These are phyloP conservation scores for Ambrosiella xylebori DNA, from an alignment of 2,329 filamentous ascomycete species.

Conservation along the genomic window DNA sequence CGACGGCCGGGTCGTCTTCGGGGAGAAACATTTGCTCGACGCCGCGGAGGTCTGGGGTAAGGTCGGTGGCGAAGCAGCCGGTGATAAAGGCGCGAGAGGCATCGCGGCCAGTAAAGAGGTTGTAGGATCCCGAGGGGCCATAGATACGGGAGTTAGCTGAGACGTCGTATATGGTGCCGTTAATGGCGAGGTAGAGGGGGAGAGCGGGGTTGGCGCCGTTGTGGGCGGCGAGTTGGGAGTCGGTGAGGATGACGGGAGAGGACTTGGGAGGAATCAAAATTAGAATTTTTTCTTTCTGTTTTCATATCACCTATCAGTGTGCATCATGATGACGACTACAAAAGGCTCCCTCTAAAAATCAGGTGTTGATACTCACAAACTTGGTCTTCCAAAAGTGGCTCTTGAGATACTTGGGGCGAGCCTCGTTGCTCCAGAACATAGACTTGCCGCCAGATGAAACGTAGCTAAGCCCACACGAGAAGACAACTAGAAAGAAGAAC, in stretches of 20 bases:
- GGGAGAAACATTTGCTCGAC: conserved; percentile 73
- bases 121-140: conserved; percentile 72
- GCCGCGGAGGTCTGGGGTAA: conserved; percentile 68
- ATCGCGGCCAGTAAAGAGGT: conserved; percentile 72
- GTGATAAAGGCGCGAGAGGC: conserved; percentile 81
- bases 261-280: conserved; percentile 29
- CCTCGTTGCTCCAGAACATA: conserved; percentile 46
- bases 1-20: conserved; percentile 43
- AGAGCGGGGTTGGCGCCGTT: conserved; percentile 58
- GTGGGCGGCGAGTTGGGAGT: conserved; percentile 53
- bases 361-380: conserved; percentile 30
- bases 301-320: no score
- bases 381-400: conserved; percentile 40
- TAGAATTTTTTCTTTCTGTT: not conserved
- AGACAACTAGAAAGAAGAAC: conserved; percentile 46
- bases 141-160: conserved; percentile 51
- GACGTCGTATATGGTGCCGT: conserved; percentile 75
- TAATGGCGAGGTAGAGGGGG: conserved; percentile 81
- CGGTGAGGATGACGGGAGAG: conserved; percentile 39
- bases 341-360: no score
- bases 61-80: conserved; percentile 77
- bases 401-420: conserved; percentile 45
- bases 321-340: no score
- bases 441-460: conserved; percentile 55
- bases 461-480: conserved; percentile 56